Evolutionary conservation across 2,329 filamentous ascomycete species (phyloP), one percentile per base, ranked within the genome.

Genomic region (Aspergillus puulaauensis): DNA sequence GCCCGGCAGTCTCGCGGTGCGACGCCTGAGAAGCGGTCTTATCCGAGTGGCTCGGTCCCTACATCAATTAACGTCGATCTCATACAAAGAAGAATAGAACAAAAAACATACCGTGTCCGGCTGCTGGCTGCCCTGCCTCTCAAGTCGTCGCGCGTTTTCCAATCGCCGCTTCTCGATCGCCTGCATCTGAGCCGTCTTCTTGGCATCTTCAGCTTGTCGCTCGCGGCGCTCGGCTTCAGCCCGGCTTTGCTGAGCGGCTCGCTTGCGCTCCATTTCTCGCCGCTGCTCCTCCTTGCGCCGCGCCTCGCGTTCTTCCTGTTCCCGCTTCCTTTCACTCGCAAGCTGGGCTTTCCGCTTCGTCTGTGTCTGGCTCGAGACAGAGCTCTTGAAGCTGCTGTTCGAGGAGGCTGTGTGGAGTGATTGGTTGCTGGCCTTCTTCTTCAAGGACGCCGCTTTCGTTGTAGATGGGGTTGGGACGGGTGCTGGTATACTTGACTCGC

Each of bases 211-310:
- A 44, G 69, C 75, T 59, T 77, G 72, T 62, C 79, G 72, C 64
- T 81, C 79, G 53, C 77, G 73, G 58, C 72, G 70, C 56, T 81
- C 78, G 7, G 81, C 80, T 62, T 85, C 81, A 61, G 85, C 84
- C 23, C 83, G 82, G 56, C 87, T 85, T 54, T 84, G 72, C 54
- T 73, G 69, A 52, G 84, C 85, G 48, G 85, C 84, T 58, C 89
- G 83, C 76, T 92, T 91, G 48, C 89, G 86, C 70, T 96, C 91
- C 35, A 90, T 78, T 66, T 96, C 90, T 15, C 87, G 84, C 75
- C 96, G 96, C 39, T 89, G 87, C 19, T 96, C 90, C 8, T 88
- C 87, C 68, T 91, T 93, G 50, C 88, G 86, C 67, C 92, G 87
- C 14, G 86, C 85, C 63, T 92, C 90, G 48, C 87, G 86, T 70